Conservation (phyloP, 306 rosid genomes). For the Mimosa pudica region DNA sequence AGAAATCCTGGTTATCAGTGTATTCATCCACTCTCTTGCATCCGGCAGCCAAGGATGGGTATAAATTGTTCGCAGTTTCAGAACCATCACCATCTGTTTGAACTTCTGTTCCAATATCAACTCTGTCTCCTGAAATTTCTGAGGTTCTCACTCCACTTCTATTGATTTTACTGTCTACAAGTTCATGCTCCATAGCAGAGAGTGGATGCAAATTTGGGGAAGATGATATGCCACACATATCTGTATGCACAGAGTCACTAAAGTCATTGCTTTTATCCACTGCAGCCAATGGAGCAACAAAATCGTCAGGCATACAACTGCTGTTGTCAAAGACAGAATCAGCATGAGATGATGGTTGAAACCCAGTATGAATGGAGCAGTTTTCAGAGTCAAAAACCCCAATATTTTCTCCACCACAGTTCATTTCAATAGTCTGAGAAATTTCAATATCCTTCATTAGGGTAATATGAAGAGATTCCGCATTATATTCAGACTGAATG, state of each 20-base stretch:
- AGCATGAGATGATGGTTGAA: conserved; percentile 42
- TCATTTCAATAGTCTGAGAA: conserved; percentile 53
- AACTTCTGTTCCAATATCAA: conserved; percentile 46
- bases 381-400: conserved; percentile 49
- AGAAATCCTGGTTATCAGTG: conserved; percentile 42
- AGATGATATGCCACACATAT: conserved; percentile 44
- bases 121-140: conserved; percentile 41
- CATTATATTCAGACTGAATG: conserved; percentile 45
- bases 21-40: conserved; percentile 49
- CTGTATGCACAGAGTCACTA: conserved; percentile 49
- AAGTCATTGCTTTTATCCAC: conserved; percentile 50
- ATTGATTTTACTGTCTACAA: conserved; percentile 36
- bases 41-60: conserved; percentile 44
- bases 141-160: conserved; percentile 41
- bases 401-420: conserved; percentile 41
- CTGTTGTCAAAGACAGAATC: conserved; percentile 43
- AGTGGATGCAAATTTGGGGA: conserved; percentile 48
- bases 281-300: conserved; percentile 34
- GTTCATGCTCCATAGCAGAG: conserved; percentile 47
- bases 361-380: conserved; percentile 42
- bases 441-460: conserved; percentile 35
- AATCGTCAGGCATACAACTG: conserved; percentile 34
- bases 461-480: conserved; percentile 48
- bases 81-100: conserved; percentile 46
- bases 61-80: conserved; percentile 37